Evolutionary conservation across 257 asterid species (phyloP), one percentile per base, ranked within the genome.

Genomic region (Capsicum pubescens): DNA sequence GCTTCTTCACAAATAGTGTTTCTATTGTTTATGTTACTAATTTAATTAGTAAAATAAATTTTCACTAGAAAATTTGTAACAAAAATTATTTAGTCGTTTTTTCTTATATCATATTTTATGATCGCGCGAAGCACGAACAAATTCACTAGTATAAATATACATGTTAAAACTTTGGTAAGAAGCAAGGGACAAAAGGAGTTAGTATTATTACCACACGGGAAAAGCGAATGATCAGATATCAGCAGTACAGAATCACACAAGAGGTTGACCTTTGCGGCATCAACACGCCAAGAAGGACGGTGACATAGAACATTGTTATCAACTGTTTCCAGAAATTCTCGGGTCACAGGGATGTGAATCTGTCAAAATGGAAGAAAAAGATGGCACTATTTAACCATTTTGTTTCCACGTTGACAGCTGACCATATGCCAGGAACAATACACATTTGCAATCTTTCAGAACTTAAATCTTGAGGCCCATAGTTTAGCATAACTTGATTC

Each of bases 201-300:
- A 9, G 7, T 9, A 69, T 26, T 82, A 78, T 78, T 93, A 97
- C 99, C 98, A 64, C 66, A 92, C 56, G 96, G 97, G 86, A 97
- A 97, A 68, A 93, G 80, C 69, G 99, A 93, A 89, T 95, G 99
- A 89, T 97, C 99, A 50, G 95, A 88, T 79, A 97, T 91, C 67
- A 97, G 88, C 84, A 95, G 94, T 84, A 87, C 98, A 67, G 96
- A 94, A 88, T 92, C 95, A 81, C 93, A 89, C 13, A 87, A 89
- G 82, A 90, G 90, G 84, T 95, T 91, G 88, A 97, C 91, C 87
- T 88, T 92, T 80, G 98, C 94, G 81, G 97, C 97, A 88, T 91
- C 93, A 81, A 93, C 95, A 77, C 99, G 92, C 94, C 94, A 91
- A 79, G 97, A 83, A 85, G 99, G 99, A 70, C 98, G 99, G 88